A percentile compares a stretch with the other conserved stretches of the same genome.
phyloP scores from a whole-genome alignment of 805 yeast species.

The Peterozyma xylosa region DNA sequence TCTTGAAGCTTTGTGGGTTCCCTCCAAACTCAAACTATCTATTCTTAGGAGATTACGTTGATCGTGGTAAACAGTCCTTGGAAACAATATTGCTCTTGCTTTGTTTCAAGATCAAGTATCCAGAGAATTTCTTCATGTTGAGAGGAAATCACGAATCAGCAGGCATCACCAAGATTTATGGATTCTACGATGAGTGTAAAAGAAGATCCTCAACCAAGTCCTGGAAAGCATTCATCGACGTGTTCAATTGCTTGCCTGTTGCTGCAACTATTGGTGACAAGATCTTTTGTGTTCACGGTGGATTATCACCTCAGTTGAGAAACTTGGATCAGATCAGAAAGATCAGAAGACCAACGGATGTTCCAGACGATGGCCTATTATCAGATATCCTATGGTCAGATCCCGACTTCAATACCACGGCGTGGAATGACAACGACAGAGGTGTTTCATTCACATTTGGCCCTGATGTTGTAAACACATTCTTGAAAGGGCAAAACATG shows the following conservation, averaged over 20 bases:
- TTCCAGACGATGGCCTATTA: conserved; percentile 93
- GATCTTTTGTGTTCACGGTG: conserved; percentile 99
- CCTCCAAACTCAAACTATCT: conserved; percentile 51
- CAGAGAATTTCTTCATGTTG: conserved; percentile 89
- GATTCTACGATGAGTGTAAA: conserved; percentile 97
- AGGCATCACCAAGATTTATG: conserved; percentile 94
- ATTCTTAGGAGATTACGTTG: conserved; percentile 54
- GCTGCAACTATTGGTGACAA: conserved; percentile 98
- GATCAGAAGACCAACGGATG: conserved; percentile 98
- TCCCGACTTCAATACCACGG: conserved; percentile 96
- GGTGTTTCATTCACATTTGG: conserved; percentile 98
- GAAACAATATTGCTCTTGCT: conserved; percentile 46
- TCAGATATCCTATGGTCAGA: conserved; percentile 98
- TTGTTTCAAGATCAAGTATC: conserved; percentile 49
- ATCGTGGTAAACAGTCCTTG: conserved; percentile 49
- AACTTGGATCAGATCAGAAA: conserved; percentile 98
- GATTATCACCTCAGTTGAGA: conserved; percentile 93
- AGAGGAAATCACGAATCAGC: conserved; percentile 99
- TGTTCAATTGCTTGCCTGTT: conserved; percentile 96
- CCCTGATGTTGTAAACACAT: conserved; percentile 62
- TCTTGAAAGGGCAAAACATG: conserved; percentile 58
- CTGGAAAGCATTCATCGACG: conserved; percentile 98
- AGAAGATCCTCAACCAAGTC: conserved; percentile 96
- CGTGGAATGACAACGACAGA: conserved; percentile 98
- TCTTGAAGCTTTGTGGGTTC: conserved; percentile 51